These are phyloP conservation scores for Fraxinus pennsylvanica DNA, from an alignment of 257 asterid genomes.

Conservation along the genomic window DNA sequence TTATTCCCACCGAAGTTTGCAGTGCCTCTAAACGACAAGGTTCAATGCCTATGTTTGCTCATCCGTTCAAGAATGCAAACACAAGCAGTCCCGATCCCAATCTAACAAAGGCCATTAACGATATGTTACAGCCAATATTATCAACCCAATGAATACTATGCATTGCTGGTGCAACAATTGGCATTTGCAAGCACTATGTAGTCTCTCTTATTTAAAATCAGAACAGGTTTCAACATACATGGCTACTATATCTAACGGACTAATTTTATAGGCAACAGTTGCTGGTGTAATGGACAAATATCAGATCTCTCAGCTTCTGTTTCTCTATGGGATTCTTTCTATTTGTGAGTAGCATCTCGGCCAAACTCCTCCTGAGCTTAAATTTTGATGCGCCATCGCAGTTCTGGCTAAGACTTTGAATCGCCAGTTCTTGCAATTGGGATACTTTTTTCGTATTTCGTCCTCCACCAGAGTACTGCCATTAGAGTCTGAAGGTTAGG, in stretches of 20 bases:
- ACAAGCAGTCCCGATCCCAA: too few relatives aligned
- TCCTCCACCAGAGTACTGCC: slow-evolving; percentile 77
- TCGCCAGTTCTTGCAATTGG: slow-evolving; percentile 50
- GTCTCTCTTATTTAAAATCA: not conserved
- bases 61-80: too few relatives aligned
- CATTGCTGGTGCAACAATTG: too few relatives aligned
- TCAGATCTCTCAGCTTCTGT: slow-evolving; percentile 33
- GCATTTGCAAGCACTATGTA: too few relatives aligned
- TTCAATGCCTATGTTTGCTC: too few relatives aligned
- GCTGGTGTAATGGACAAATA: slow-evolving; percentile 38
- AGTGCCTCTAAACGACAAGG: too few relatives aligned
- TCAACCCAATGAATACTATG: too few relatives aligned
- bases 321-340: slow-evolving; percentile 34
- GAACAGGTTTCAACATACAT: not conserved
- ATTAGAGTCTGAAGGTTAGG: not conserved
- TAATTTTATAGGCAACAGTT: too few relatives aligned
- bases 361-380: slow-evolving; percentile 44
- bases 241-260: not conserved
- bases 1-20: too few relatives aligned
- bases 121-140: too few relatives aligned
- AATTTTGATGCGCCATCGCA: slow-evolving; percentile 53
- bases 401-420: slow-evolving; percentile 56
- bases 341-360: slow-evolving; percentile 32
- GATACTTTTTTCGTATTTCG: slow-evolving; percentile 41
- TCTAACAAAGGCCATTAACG: too few relatives aligned